Evolutionary conservation across 2,329 filamentous ascomycete genomes (phyloP), one percentile per base, ranked within the genome.

Genomic region (Fulvia fulva): DNA sequence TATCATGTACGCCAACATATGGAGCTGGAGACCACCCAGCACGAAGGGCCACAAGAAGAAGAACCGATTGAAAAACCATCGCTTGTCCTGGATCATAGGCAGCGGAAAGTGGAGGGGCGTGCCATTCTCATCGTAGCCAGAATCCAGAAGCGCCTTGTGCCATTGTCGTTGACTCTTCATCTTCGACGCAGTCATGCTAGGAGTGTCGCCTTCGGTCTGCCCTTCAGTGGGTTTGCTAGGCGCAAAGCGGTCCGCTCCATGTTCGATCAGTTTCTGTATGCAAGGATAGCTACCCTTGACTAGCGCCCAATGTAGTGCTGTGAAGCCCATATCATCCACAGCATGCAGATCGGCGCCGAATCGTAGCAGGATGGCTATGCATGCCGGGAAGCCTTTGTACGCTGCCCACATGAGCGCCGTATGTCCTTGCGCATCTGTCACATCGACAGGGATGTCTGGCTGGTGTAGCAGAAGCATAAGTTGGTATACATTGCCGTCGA

Each of bases 341-440:
- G 90, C 88, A 74, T 96, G 91, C 8, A 97, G 91, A 71, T 91
- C 94, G 37, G 94, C 94, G 54, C 94, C 95, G 91, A 94, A 99
- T 66, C 91, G 86, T 59, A 99, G 77, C 65, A 96, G 93, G 45
- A 97, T 75, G 71, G 97, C 94, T 50, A 97, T 93, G 67, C 91
- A 96, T 49, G 88, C 87, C 0, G 93, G 90, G 72, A 88, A 97
- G 34, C 95, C 94, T 76, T 99, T 99, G 79, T 99, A 99, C 16
- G 93, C 93, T 19, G 94, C 91, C 94, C 94, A 99, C 94, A 99
- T 99, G 61, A 99, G 81, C 60, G 88, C 88, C 0, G 94, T 97
- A 75, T 99, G 95, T 5, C 92, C 91, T 71, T 91, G 93, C 52
- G 85, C 85, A 75, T 99, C 94, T 54, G 88, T 82, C 5, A 94